These are phyloP conservation scores for Tolypocladium guangdongense DNA, from an alignment of 2,329 filamentous ascomycete species.

Conservation along the genomic window DNA sequence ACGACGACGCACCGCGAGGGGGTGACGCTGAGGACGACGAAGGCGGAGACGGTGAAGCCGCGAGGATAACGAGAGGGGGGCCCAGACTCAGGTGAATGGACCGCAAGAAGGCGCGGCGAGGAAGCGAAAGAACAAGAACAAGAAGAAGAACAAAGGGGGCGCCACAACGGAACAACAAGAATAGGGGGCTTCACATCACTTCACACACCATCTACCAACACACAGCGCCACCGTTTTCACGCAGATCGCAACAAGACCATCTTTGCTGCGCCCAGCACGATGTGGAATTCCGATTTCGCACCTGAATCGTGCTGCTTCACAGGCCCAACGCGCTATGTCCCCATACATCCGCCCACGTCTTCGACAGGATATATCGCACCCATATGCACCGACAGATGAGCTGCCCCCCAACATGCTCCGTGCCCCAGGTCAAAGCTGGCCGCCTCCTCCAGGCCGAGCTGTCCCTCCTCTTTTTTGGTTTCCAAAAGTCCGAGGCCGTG, in stretches of 20 bases:
- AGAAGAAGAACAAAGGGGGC: constrained; percentile 1
- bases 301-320: neutral
- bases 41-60: neutral
- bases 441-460: neutral
- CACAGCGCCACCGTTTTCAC: too few relatives aligned
- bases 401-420: neutral
- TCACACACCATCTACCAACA: neutral
- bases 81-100: neutral
- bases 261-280: neutral
- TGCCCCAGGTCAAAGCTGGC: neutral
- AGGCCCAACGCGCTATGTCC: neutral
- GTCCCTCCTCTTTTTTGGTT: neutral
- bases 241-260: neutral
- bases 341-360: neutral
- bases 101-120: neutral
- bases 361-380: neutral
- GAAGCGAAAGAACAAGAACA: constrained; percentile 16
- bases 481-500: neutral
- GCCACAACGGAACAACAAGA: neutral
- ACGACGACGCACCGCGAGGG: neutral
- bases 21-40: neutral
- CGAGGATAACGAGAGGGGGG: neutral
- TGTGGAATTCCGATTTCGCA: neutral
- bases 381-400: neutral
- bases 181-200: neutral